A percentile compares a stretch with the other conserved stretches of the same genome.
Conservation (phyloP, 371 early-diverging fungal genomes). For the Rhizopus arrhizus region DNA sequence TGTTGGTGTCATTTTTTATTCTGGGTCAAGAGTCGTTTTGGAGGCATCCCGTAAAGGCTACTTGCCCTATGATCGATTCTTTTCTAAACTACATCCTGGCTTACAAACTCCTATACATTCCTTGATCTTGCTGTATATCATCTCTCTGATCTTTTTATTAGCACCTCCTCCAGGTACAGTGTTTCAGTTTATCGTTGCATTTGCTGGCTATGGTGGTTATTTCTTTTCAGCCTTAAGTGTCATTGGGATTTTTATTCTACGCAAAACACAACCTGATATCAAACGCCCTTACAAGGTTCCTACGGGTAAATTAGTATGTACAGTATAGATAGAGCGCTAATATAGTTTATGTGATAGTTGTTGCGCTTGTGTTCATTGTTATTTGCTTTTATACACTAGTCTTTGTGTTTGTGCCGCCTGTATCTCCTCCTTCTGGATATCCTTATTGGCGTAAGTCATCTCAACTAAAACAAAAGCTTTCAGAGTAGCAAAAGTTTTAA, state of each 20-base stretch:
- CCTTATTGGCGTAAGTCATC: conserved; percentile 28
- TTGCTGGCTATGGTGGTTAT: conserved; percentile 26
- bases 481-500: background rate
- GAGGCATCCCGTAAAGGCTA: conserved; percentile 32
- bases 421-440: conserved; percentile 18
- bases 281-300: conserved; percentile 30
- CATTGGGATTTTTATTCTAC: conserved; percentile 23
- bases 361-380: conserved; percentile 22
- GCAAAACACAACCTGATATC: conserved; percentile 23
- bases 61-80: conserved; percentile 26
- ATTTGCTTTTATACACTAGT: conserved; percentile 30
- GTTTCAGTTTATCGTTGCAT: conserved; percentile 29
- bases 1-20: conserved; percentile 29
- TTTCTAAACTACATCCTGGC: conserved; percentile 26
- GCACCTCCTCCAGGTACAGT: conserved; percentile 31
- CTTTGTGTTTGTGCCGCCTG: conserved; percentile 31
- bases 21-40: conserved; percentile 27
- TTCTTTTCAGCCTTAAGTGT: conserved; percentile 29
- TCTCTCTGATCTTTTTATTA: conserved; percentile 25
- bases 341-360: no score
- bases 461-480: background rate
- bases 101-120: conserved; percentile 27
- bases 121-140: conserved; percentile 15
- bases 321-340: background rate
- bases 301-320: conserved; percentile 5